These are phyloP conservation scores for Aspergillus affinis DNA, from an alignment of 495 filamentous ascomycete species.

Conservation along the genomic window DNA sequence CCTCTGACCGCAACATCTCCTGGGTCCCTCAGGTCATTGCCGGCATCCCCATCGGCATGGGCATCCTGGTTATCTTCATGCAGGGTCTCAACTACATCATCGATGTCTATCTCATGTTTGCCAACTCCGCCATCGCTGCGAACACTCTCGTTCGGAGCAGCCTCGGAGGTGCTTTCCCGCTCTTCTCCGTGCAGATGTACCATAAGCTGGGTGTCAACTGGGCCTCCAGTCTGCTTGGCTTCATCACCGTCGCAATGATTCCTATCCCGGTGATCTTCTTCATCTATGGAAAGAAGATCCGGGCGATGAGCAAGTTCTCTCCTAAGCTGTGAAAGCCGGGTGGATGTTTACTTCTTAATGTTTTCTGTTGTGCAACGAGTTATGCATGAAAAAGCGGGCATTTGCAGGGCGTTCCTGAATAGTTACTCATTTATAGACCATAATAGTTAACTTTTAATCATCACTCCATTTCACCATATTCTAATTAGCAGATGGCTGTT, in stretches of 20 bases:
- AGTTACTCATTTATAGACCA: not conserved
- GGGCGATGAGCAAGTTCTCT: conserved; percentile 49
- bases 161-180: conserved; percentile 65
- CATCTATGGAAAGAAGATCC: conserved; percentile 64
- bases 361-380: not conserved
- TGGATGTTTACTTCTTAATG: not conserved
- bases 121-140: conserved; percentile 63
- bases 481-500: too few relatives aligned
- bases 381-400: not conserved
- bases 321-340: conserved; percentile 39
- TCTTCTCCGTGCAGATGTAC: conserved; percentile 64
- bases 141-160: conserved; percentile 66
- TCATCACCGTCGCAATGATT: conserved; percentile 61
- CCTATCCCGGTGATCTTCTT: conserved; percentile 72
- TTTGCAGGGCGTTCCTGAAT: not conserved
- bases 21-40: conserved; percentile 53
- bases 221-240: conserved; percentile 65
- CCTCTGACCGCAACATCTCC: conserved; percentile 38
- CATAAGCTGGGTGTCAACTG: conserved; percentile 61
- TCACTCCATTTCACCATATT: too few relatives aligned
- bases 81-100: conserved; percentile 64
- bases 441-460: not conserved
- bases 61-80: conserved; percentile 58
- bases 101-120: conserved; percentile 60
- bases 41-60: conserved; percentile 51